Percentiles rank a stretch among this genome's conserved stretches.
phyloP scores from a whole-genome alignment of 768 basidiomycete genomes.

The Xerocomus potaroensis region DNA sequence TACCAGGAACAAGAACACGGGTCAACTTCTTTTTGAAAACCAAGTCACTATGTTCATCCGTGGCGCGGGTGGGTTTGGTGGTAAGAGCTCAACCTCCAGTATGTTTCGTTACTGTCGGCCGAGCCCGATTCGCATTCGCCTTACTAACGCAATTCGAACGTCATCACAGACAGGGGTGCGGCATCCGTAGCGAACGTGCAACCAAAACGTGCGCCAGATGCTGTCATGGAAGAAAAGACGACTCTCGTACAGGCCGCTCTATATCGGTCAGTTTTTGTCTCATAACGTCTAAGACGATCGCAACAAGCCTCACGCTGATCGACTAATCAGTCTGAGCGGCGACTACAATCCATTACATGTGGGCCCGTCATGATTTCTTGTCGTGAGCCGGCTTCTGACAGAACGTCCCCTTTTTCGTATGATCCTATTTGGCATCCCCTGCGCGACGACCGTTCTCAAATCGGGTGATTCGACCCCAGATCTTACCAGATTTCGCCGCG shows the following conservation, averaged over 20 bases:
- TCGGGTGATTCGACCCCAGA: conserved; percentile 39
- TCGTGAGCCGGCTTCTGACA: conserved; percentile 4
- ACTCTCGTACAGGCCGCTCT: conserved; percentile 77
- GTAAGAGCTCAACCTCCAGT: conserved; percentile 82
- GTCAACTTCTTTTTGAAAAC: conserved; percentile 85
- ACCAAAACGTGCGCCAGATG: conserved; percentile 83
- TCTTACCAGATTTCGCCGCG: conserved; percentile 89
- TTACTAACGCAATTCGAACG: background rate
- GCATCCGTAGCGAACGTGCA: conserved; percentile 78
- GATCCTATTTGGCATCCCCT: background rate
- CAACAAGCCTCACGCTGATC: too few species aligned
- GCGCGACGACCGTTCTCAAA: background rate
- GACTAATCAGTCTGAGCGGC: conserved; percentile 78
- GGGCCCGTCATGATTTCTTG: conserved; percentile 20
- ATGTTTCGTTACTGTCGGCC: conserved; percentile 18
- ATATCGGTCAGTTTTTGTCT: conserved; percentile 83
- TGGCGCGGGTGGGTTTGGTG: conserved; percentile 94
- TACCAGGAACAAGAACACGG: conserved; percentile 75
- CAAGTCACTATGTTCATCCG: conserved; percentile 90
- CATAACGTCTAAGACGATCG: too few species aligned
- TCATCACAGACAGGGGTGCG: conserved; percentile 72
- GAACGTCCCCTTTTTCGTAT: background rate
- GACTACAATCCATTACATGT: conserved; percentile 91
- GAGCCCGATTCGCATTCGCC: background rate
- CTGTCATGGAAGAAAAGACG: conserved; percentile 86